These are phyloP conservation scores for Gossypium stocksii DNA, from an alignment of 345 rosid genomes.

Conservation along the genomic window DNA sequence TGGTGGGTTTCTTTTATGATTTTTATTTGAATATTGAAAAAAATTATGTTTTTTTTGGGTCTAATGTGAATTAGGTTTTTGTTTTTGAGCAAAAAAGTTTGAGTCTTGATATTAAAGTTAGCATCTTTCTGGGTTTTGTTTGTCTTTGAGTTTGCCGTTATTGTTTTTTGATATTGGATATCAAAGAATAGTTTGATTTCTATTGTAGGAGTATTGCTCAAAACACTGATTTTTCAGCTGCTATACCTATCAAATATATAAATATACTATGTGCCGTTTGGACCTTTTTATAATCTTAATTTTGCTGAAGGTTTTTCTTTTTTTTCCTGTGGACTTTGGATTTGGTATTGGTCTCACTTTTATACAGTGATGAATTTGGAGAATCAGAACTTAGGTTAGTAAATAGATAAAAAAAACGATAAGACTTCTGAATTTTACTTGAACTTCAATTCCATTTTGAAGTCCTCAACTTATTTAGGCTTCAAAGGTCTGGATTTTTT, in stretches of 20 bases:
- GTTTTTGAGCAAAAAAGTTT: neutral
- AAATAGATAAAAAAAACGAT: neutral
- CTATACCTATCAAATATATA: neutral
- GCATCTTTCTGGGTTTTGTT: slow-evolving; percentile 1
- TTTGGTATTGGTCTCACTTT: neutral
- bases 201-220: neutral
- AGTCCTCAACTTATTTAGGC: neutral
- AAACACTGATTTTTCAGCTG: neutral
- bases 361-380: neutral
- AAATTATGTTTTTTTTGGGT: neutral
- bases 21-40: neutral
- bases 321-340: neutral
- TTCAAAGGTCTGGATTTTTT: slow-evolving; percentile 1
- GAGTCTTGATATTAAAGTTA: neutral
- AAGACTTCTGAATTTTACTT: neutral
- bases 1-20: neutral
- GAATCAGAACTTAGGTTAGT: neutral
- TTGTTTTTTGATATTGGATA: neutral
- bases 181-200: neutral
- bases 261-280: neutral
- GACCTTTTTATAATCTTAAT: neutral
- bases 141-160: neutral
- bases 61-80: slow-evolving; percentile 9
- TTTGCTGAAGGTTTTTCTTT: neutral
- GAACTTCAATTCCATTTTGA: neutral